Evolutionary conservation across 1,284 basidiomycete genomes (phyloP).

Genomic region (Malassezia obtusa): DNA sequence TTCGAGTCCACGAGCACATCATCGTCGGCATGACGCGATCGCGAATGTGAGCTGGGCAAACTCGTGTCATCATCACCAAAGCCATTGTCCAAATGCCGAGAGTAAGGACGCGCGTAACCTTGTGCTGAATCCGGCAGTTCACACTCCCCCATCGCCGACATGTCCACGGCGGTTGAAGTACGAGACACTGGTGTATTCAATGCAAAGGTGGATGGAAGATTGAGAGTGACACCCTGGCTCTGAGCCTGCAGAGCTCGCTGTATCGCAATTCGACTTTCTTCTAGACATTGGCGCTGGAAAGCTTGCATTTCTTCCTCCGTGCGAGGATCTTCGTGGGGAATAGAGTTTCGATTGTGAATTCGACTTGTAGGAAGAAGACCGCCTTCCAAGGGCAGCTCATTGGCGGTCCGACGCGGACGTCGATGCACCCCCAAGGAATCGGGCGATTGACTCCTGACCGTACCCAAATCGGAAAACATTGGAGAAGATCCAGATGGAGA

Average conservation of each 20-base stretch:
- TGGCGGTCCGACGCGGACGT: no score
- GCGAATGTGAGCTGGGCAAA: not conserved
- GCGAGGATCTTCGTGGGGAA: not conserved
- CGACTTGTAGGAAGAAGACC: not conserved
- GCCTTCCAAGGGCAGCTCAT: not conserved
- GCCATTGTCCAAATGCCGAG: no score
- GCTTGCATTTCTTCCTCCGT: not conserved
- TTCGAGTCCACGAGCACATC: not conserved
- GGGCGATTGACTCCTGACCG: not conserved
- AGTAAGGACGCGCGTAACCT: no score
- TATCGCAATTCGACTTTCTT: not conserved
- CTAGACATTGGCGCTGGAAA: not conserved
- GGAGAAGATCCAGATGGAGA: conserved; percentile 8
- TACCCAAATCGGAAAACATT: conserved; percentile 11
- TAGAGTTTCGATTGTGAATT: not conserved
- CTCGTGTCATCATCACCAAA: not conserved
- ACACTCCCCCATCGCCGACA: no score
- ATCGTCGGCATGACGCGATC: not conserved
- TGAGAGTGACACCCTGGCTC: not conserved
- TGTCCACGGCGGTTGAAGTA: not conserved
- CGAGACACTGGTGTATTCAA: not conserved
- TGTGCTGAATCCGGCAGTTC: no score
- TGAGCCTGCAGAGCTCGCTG: not conserved
- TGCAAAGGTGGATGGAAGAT: not conserved
- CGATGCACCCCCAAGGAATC: not conserved